A percentile compares a stretch with the other conserved stretches of the same genome.
phyloP scores from a whole-genome alignment of 192 early-diverging fungal genomes.

The Diversispora epigaea region DNA sequence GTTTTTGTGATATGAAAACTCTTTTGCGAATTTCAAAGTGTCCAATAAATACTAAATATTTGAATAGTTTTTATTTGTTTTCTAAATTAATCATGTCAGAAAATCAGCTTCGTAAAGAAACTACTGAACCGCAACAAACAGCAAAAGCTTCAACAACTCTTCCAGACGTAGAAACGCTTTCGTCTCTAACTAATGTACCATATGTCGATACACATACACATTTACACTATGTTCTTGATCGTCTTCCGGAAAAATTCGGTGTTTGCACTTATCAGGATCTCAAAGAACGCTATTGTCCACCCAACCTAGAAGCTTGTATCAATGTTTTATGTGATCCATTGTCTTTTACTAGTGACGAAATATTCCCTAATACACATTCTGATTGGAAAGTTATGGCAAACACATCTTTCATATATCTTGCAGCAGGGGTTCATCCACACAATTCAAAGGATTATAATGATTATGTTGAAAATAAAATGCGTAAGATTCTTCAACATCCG shows the following conservation, averaged over 20 bases:
- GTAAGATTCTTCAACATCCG: conserved; percentile 10
- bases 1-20: no score
- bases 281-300: conserved; percentile 20
- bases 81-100: no score
- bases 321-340: conserved; percentile 31
- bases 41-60: no score
- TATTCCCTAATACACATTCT: conserved; percentile 20
- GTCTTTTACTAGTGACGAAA: conserved; percentile 9
- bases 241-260: background rate
- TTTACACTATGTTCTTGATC: conserved; percentile 29
- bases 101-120: no score
- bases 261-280: background rate
- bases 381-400: conserved; percentile 24
- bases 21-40: no score
- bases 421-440: conserved; percentile 31
- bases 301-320: conserved; percentile 22
- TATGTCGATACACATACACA: conserved; percentile 29
- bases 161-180: conserved; percentile 14
- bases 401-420: conserved; percentile 24
- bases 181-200: background rate
- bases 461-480: conserved; percentile 21
- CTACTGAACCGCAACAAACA: no score
- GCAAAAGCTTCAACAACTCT: conserved; percentile 6
- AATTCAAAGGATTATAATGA: conserved; percentile 29
- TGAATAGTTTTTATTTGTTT: no score